A percentile compares a stretch with the other conserved stretches of the same genome.
These are phyloP conservation scores for Pythium brachiatum DNA, from an alignment of 352 stramenopile species.

Conservation along the genomic window DNA sequence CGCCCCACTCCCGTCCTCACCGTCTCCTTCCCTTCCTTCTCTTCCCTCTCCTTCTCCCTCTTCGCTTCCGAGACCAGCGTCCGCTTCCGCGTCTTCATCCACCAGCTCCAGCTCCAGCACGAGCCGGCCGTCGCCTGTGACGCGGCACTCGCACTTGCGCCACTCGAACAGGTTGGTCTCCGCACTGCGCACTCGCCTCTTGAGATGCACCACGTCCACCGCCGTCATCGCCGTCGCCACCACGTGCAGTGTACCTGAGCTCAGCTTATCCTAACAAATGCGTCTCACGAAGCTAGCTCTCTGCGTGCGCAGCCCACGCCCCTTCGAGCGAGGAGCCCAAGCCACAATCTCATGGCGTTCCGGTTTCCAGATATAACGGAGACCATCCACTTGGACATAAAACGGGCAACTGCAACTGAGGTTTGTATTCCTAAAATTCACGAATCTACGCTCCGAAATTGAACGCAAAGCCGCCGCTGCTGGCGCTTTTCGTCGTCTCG, in stretches of 20 bases:
- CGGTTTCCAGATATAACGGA: neutral
- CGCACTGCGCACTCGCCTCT: conserved; percentile 58
- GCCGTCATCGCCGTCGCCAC: conserved; percentile 4
- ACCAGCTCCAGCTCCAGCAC: conserved; percentile 38
- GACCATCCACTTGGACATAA: neutral
- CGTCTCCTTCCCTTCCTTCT: conserved; percentile 5
- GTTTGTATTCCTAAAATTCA: conserved; percentile 1
- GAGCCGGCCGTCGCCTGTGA: conserved; percentile 34
- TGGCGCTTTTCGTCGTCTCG: neutral
- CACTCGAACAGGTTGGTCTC: conserved; percentile 70
- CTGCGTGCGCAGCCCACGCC: neutral
- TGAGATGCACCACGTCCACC: conserved; percentile 35
- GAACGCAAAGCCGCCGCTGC: conserved; percentile 16
- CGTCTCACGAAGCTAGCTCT: no score
- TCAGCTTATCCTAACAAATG: no score
- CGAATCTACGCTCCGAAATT: conserved; percentile 16
- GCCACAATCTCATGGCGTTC: neutral
- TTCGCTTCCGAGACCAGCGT: conserved; percentile 26
- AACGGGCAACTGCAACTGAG: neutral
- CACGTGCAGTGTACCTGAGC: no score
- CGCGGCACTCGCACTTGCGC: conserved; percentile 45
- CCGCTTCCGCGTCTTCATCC: conserved; percentile 12
- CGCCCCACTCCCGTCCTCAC: no score
- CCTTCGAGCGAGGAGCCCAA: neutral
- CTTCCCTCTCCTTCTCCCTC: conserved; percentile 13